Conservation (phyloP, 75 land plant genomes). For the Pinus tabuliformis region DNA sequence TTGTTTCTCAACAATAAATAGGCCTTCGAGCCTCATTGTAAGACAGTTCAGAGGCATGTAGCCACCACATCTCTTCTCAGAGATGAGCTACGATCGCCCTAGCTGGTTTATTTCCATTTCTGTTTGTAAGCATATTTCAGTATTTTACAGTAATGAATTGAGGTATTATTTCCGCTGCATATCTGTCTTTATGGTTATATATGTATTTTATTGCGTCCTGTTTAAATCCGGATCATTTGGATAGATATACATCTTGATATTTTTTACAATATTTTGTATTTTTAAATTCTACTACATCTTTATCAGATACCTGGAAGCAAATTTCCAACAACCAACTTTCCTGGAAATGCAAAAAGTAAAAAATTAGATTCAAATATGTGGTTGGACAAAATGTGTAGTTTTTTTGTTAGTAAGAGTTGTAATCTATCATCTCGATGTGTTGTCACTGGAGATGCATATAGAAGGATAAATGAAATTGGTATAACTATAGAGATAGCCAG, state of each 20-base stretch:
- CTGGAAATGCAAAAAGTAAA: slow-evolving; percentile 21
- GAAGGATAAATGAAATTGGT: slow-evolving; percentile 67
- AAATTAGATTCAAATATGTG: slow-evolving; percentile 50
- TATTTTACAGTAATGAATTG: too few species aligned
- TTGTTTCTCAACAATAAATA: too few species aligned
- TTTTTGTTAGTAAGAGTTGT: slow-evolving; percentile 73
- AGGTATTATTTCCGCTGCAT: too few species aligned
- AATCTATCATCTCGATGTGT: slow-evolving; percentile 79
- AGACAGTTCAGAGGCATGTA: too few species aligned
- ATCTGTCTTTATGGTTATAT: too few species aligned
- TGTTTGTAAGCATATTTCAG: too few species aligned
- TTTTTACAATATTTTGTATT: neutral
- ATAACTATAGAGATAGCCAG: slow-evolving; percentile 72
- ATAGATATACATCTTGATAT: neutral
- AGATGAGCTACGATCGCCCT: too few species aligned
- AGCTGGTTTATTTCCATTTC: too few species aligned
- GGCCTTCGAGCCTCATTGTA: too few species aligned
- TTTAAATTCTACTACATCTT: neutral
- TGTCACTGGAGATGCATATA: slow-evolving; percentile 81
- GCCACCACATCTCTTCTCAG: too few species aligned
- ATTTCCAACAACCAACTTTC: slow-evolving; percentile 30
- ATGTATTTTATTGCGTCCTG: too few species aligned
- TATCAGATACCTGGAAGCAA: slow-evolving; percentile 20
- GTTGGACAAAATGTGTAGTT: slow-evolving; percentile 63
- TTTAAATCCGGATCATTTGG: too few species aligned